Evolutionary conservation across 2,329 filamentous ascomycete species (phyloP).

Genomic region (Cladophialophora psammophila): DNA sequence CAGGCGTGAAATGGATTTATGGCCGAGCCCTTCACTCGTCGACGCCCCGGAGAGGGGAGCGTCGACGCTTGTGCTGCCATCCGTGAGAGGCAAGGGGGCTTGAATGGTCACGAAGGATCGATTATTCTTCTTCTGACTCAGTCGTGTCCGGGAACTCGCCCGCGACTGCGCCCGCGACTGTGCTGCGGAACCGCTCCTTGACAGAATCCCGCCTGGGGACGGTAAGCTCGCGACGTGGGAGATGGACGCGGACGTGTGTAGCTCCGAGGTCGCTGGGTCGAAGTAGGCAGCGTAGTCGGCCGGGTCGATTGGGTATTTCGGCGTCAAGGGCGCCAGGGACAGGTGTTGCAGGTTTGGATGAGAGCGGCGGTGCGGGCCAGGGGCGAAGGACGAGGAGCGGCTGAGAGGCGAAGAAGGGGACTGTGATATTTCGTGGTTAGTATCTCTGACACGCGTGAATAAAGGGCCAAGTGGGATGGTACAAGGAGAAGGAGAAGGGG

Average conservation of each 20-base stretch:
- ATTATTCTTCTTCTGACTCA: slow-evolving; percentile 32
- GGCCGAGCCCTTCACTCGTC: slow-evolving; percentile 35
- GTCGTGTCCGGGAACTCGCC: slow-evolving; percentile 34
- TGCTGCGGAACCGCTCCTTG: slow-evolving; percentile 25
- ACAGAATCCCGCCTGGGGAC: slow-evolving; percentile 38
- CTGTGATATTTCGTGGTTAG: slow-evolving; percentile 9
- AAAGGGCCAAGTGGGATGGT: background rate
- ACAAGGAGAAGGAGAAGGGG: background rate
- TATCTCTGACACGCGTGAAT: background rate
- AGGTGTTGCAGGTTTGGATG: slow-evolving; percentile 66
- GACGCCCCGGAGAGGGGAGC: slow-evolving; percentile 32
- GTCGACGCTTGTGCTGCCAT: slow-evolving; percentile 7
- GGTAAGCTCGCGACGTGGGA: slow-evolving; percentile 42
- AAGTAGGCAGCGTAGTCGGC: slow-evolving; percentile 47
- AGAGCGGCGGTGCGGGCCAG: slow-evolving; percentile 56
- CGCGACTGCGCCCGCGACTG: slow-evolving; percentile 27
- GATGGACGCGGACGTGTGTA: slow-evolving; percentile 47
- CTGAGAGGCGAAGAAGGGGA: slow-evolving; percentile 30
- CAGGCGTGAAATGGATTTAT: slow-evolving; percentile 18
- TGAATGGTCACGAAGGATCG: slow-evolving; percentile 30
- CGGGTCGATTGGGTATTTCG: slow-evolving; percentile 60
- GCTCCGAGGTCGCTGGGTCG: slow-evolving; percentile 45
- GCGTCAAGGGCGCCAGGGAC: slow-evolving; percentile 66
- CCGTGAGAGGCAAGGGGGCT: slow-evolving; percentile 19
- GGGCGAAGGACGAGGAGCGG: slow-evolving; percentile 40